These are phyloP conservation scores for Simplicillium aogashimaense DNA, from an alignment of 2,329 filamentous ascomycete species.

Conservation along the genomic window DNA sequence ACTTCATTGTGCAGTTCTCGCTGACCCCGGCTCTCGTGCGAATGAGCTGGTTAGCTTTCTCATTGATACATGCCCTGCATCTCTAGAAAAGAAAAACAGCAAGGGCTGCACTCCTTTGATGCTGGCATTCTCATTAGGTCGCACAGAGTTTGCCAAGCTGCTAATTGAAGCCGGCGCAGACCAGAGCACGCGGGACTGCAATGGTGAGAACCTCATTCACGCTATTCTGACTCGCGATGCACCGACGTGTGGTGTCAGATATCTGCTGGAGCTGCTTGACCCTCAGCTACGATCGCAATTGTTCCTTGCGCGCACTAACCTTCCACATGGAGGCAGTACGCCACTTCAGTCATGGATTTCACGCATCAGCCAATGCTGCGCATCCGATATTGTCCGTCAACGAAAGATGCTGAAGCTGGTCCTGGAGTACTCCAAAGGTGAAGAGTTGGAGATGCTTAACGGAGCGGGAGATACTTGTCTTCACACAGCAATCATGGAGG, in stretches of 20 bases:
- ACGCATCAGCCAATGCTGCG: conserved; percentile 3
- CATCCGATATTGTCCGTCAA: conserved; percentile 16
- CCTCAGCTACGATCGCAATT: conserved; percentile 44
- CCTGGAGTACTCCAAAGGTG: conserved; percentile 44
- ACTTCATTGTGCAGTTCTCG: conserved; percentile 56
- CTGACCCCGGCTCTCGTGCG: conserved; percentile 26
- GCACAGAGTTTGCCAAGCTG: conserved; percentile 43
- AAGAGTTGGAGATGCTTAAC: conserved; percentile 48
- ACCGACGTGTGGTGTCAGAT: conserved; percentile 23
- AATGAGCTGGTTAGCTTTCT: conserved; percentile 55
- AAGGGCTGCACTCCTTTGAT: conserved; percentile 57
- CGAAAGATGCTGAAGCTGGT: conserved; percentile 33
- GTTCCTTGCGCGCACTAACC: conserved; percentile 46
- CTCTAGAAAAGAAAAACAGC: conserved; percentile 50
- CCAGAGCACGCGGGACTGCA: conserved; percentile 50
- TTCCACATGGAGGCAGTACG: conserved; percentile 42
- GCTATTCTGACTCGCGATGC: conserved; percentile 29
- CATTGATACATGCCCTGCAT: conserved; percentile 48
- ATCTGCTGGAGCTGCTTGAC: conserved; percentile 49
- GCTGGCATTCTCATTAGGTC: conserved; percentile 50
- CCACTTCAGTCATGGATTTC: conserved; percentile 54
- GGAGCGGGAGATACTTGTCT: conserved; percentile 56
- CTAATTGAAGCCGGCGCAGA: conserved; percentile 62
- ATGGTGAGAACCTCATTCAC: conserved; percentile 62
- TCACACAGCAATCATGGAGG: conserved; percentile 41